A percentile compares a stretch with the other conserved stretches of the same genome.
These are phyloP conservation scores for Juglanconis juglandina DNA, from an alignment of 2,329 filamentous ascomycete species.

Conservation along the genomic window DNA sequence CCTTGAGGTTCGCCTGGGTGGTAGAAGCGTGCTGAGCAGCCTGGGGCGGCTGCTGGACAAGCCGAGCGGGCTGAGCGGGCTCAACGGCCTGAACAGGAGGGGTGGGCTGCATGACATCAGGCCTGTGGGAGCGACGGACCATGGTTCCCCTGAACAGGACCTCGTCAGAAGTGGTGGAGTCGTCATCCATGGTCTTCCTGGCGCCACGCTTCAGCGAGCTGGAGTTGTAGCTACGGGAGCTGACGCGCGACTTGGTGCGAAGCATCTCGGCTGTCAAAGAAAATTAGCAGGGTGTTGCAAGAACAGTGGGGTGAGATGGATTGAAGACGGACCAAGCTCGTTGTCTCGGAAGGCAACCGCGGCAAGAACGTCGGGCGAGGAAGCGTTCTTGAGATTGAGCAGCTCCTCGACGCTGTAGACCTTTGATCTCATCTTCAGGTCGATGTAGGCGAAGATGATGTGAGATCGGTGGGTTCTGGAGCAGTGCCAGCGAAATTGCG, in stretches of 20 bases:
- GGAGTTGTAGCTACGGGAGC: conserved; percentile 20
- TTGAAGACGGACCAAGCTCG: conserved; percentile 17
- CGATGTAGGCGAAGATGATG: conserved; percentile 38
- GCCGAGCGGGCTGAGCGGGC: not conserved
- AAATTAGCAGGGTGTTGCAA: not conserved
- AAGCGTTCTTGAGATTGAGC: conserved; percentile 34
- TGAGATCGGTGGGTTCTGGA: conserved; percentile 33
- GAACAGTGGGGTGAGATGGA: not conserved
- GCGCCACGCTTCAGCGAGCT: conserved; percentile 13
- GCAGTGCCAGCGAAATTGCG: conserved; percentile 37
- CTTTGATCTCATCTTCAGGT: conserved; percentile 38
- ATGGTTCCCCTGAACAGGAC: conserved; percentile 35
- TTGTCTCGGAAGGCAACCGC: conserved; percentile 15
- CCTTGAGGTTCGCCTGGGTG: not conserved
- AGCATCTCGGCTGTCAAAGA: conserved; percentile 26
- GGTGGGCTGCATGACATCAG: conserved; percentile 13
- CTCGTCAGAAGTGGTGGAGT: conserved; percentile 34
- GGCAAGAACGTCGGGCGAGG: conserved; percentile 9
- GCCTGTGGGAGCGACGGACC: conserved; percentile 19
- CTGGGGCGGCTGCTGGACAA: not conserved
- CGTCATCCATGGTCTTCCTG: conserved; percentile 31
- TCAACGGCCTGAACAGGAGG: not conserved
- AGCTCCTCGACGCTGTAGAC: conserved; percentile 45
- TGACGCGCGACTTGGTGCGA: conserved; percentile 19
- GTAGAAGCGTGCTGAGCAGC: not conserved